phyloP scores from a whole-genome alignment of 1,284 basidiomycete species.

The Cryptococcus sp. region DNA sequence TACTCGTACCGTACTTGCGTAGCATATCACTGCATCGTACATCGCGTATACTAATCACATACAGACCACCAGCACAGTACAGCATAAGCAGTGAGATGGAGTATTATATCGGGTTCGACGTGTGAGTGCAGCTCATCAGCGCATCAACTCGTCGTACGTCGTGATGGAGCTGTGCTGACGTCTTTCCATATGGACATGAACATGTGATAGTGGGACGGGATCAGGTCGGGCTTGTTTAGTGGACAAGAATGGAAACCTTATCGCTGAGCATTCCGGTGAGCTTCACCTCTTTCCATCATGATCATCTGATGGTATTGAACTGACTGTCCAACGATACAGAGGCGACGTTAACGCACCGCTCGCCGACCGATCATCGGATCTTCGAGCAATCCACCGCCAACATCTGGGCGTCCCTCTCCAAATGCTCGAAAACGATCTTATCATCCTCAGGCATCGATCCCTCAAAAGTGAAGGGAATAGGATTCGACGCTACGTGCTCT shows the following conservation, averaged over 20 bases:
- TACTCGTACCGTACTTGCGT: too few relatives aligned
- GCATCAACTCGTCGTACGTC: not conserved
- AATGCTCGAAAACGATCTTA: constrained; percentile 71
- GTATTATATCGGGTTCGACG: constrained; percentile 63
- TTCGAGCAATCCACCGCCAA: constrained; percentile 77
- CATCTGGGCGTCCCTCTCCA: constrained; percentile 81
- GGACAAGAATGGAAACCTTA: constrained; percentile 69
- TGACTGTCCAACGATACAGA: constrained; percentile 47
- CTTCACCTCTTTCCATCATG: not conserved
- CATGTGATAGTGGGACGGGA: constrained; percentile 74
- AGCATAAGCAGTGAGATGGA: constrained; percentile 23
- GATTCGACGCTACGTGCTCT: constrained; percentile 97
- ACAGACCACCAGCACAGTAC: not conserved
- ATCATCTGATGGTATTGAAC: not conserved
- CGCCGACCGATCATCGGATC: constrained; percentile 80
- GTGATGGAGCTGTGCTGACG: constrained; percentile 12
- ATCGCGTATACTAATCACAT: too few relatives aligned
- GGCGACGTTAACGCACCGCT: constrained; percentile 80
- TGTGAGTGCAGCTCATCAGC: constrained; percentile 49
- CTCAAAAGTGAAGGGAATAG: constrained; percentile 77
- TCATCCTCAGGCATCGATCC: constrained; percentile 63
- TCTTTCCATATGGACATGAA: not conserved
- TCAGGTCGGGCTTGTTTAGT: constrained; percentile 88
- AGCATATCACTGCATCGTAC: not conserved
- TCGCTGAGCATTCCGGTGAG: constrained; percentile 59